These are phyloP conservation scores for Tetrahymena elliotti DNA, from an alignment of 73 alveolate genomes.

Conservation along the genomic window DNA sequence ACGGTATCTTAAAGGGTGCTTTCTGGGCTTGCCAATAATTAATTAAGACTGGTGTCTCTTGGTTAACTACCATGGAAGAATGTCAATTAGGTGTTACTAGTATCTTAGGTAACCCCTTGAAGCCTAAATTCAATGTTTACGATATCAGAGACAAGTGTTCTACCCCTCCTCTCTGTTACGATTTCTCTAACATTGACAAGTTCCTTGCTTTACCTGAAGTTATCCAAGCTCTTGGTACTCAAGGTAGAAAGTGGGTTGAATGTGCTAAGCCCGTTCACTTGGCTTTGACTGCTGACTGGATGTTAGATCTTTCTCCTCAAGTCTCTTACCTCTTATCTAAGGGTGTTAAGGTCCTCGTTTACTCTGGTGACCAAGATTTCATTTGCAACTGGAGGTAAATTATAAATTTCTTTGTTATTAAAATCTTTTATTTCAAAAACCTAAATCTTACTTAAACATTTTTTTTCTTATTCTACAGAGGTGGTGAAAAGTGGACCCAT, in stretches of 20 bases:
- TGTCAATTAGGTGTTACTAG: conserved; percentile 37
- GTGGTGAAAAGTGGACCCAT: conserved; percentile 62
- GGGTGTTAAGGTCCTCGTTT: conserved; percentile 49
- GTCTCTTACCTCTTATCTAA: conserved; percentile 32
- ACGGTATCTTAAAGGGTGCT: conserved; percentile 24
- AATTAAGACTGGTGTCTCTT: conserved; percentile 17
- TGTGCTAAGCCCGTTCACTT: conserved; percentile 54
- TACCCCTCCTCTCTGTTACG: conserved; percentile 51
- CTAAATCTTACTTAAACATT: not conserved
- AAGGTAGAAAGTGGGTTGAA: conserved; percentile 50
- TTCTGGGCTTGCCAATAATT: conserved; percentile 32
- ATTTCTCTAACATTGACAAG: conserved; percentile 28
- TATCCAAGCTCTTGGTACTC: conserved; percentile 46
- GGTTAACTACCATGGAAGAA: conserved; percentile 34
- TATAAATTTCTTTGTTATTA: not conserved
- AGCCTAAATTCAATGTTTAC: conserved; percentile 52
- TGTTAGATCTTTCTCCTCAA: conserved; percentile 48
- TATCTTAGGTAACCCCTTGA: conserved; percentile 42
- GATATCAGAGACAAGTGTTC: conserved; percentile 49
- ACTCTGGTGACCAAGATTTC: conserved; percentile 63
- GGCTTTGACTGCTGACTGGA: conserved; percentile 57
- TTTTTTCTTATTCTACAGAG: conserved; percentile 16
- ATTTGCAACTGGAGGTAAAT: conserved; percentile 53
- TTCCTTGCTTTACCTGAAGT: conserved; percentile 31
- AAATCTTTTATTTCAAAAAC: too few relatives aligned